A percentile compares a stretch with the other conserved stretches of the same genome.
Conservation (phyloP, 1,139 yeast species). For the Ogataea hybrid region DNA sequence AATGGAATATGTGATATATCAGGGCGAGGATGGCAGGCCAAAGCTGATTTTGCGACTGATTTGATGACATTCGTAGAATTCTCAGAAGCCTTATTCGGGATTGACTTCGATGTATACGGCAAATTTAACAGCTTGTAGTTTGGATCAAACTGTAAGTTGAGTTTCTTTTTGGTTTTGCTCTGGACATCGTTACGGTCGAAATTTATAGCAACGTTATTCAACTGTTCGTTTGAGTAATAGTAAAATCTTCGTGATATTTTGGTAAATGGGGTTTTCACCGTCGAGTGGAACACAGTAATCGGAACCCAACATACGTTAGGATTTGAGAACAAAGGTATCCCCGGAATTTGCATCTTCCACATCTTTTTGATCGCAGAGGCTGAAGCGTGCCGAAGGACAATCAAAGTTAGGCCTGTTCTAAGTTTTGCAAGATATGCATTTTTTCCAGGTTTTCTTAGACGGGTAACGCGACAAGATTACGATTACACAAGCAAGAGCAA, state of each 20-base stretch:
- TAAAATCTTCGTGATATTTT: constrained; percentile 10
- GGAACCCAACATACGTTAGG: background rate
- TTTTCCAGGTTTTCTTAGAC: constrained; percentile 1
- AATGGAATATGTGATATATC: constrained; percentile 50
- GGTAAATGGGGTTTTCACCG: background rate
- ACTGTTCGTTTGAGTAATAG: constrained; percentile 23
- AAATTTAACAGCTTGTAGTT: constrained; percentile 21
- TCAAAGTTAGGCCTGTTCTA: background rate
- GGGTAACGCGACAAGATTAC: constrained; percentile 8
- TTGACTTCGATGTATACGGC: constrained; percentile 4
- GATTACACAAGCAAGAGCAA: background rate
- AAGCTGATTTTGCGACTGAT: constrained; percentile 24
- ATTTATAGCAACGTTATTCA: constrained; percentile 14
- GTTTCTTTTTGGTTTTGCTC: background rate
- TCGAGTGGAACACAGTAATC: background rate
- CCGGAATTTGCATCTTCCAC: constrained; percentile 8
- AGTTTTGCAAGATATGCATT: background rate
- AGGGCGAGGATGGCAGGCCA: constrained; percentile 27
- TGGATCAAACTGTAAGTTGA: constrained; percentile 24
- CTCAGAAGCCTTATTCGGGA: constrained; percentile 3
- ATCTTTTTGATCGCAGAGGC: background rate
- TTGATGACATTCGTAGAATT: constrained; percentile 15
- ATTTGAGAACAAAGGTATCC: background rate
- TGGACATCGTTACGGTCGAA: constrained; percentile 10
- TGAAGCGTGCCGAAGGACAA: background rate